These are phyloP conservation scores for Talaromyces sp. DNA, from an alignment of 2,329 filamentous ascomycete species.

Conservation along the genomic window DNA sequence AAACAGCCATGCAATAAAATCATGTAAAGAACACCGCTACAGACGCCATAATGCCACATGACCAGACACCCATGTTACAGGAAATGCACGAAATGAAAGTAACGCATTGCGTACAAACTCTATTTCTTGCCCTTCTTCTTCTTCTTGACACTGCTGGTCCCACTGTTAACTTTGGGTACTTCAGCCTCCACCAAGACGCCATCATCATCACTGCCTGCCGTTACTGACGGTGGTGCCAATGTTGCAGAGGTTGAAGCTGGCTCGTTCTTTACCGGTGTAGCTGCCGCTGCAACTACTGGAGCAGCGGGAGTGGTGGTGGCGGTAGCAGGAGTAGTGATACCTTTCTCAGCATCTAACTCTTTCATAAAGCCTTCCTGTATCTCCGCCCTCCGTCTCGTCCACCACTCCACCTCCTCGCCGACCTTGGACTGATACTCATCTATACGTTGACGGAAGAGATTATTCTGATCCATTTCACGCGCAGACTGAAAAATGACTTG, in stretches of 20 bases:
- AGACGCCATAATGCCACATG: conserved; percentile 7
- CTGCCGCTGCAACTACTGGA: neutral
- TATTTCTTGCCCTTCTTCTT: conserved; percentile 51
- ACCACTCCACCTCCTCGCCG: conserved; percentile 79
- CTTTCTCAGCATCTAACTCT: conserved; percentile 58
- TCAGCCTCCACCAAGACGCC: conserved; percentile 71
- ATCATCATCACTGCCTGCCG: conserved; percentile 60
- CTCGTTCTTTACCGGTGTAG: neutral
- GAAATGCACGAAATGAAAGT: neutral
- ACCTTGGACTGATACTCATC: conserved; percentile 70
- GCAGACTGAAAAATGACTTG: conserved; percentile 95
- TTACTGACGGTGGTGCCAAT: neutral
- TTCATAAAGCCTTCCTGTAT: conserved; percentile 78
- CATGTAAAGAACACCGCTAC: neutral
- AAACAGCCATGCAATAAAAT: neutral
- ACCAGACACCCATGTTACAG: conserved; percentile 9
- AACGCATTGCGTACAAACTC: conserved; percentile 10
- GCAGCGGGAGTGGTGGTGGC: conserved; percentile 20
- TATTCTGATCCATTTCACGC: conserved; percentile 90
- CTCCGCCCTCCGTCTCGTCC: conserved; percentile 74
- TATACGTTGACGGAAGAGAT: conserved; percentile 68
- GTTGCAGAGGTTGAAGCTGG: neutral
- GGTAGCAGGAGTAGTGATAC: conserved; percentile 24
- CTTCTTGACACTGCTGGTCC: conserved; percentile 37
- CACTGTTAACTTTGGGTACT: conserved; percentile 39